phyloP scores from a whole-genome alignment of 2,329 filamentous ascomycete genomes.

The Fusarium sp. region DNA sequence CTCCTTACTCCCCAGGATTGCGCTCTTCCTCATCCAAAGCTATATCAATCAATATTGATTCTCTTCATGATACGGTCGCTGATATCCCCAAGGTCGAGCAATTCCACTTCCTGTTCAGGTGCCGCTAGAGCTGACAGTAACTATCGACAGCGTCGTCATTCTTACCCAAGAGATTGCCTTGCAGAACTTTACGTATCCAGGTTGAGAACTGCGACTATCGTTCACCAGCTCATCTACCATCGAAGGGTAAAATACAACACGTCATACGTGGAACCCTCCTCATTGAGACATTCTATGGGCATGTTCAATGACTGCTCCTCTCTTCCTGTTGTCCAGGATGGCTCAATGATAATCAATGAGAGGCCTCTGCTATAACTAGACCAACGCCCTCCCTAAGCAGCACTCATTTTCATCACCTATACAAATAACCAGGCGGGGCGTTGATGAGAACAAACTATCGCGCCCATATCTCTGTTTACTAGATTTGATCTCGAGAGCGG shows the following conservation, averaged over 20 bases:
- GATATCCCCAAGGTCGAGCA: background rate
- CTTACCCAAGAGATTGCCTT: background rate
- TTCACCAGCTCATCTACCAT: background rate
- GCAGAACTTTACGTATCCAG: background rate
- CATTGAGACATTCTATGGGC: background rate
- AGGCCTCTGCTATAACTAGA: background rate
- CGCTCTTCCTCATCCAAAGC: background rate
- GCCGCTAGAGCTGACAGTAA: background rate
- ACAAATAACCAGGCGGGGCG: background rate
- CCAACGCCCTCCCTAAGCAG: background rate
- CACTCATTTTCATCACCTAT: background rate
- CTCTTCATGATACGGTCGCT: background rate
- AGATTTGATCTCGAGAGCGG: background rate
- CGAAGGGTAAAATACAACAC: background rate
- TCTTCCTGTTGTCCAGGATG: background rate
- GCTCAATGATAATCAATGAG: background rate
- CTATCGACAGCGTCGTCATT: background rate
- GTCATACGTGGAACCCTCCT: background rate
- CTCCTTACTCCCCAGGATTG: background rate
- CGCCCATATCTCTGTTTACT: background rate
- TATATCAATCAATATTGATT: background rate
- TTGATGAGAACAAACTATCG: background rate
- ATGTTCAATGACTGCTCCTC: background rate
- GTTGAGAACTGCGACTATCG: background rate
- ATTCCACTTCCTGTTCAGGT: background rate